A percentile compares a stretch with the other conserved stretches of the same genome.
Evolutionary conservation across 257 asterid species (phyloP).

Genomic region (Buddleja alternifolia): DNA sequence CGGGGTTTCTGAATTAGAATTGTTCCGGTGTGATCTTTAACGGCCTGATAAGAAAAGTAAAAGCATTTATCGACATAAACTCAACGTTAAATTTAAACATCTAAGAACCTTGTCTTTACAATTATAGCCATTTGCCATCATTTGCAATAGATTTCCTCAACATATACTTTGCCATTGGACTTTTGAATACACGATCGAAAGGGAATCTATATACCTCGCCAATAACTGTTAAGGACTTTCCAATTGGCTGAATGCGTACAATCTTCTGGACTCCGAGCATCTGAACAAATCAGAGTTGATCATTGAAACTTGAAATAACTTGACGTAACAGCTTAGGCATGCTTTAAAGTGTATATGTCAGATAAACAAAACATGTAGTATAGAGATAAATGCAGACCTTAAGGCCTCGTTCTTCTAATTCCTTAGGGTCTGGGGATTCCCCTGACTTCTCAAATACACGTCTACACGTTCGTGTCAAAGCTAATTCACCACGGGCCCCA

Average conservation of each 20-base stretch:
- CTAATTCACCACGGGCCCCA: constrained; percentile 97
- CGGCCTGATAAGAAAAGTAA: constrained; percentile 57
- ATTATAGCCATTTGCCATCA: constrained; percentile 10
- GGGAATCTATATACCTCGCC: constrained; percentile 71
- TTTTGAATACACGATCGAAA: constrained; percentile 1
- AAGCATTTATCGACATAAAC: constrained; percentile 8
- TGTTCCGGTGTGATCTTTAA: constrained; percentile 86
- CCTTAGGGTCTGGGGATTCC: constrained; percentile 90
- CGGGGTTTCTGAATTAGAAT: constrained; percentile 86
- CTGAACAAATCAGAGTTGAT: constrained; percentile 44
- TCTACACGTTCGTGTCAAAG: constrained; percentile 81
- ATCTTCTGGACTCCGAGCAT: constrained; percentile 98
- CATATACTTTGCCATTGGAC: not conserved
- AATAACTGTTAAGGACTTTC: constrained; percentile 91
- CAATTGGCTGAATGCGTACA: constrained; percentile 96
- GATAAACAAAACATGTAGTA: constrained; percentile 15
- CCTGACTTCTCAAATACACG: constrained; percentile 98
- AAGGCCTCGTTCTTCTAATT: constrained; percentile 93
- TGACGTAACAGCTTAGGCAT: constrained; percentile 10
- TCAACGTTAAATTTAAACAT: constrained; percentile 1
- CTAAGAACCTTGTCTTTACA: not conserved
- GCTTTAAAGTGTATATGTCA: not conserved
- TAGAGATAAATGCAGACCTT: constrained; percentile 57
- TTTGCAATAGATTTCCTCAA: not conserved
- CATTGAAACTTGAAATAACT: constrained; percentile 16